Base-by-base conservation (phyloP, 2,329 filamentous ascomycete genomes). In the Colletotrichum sp. region DNA sequence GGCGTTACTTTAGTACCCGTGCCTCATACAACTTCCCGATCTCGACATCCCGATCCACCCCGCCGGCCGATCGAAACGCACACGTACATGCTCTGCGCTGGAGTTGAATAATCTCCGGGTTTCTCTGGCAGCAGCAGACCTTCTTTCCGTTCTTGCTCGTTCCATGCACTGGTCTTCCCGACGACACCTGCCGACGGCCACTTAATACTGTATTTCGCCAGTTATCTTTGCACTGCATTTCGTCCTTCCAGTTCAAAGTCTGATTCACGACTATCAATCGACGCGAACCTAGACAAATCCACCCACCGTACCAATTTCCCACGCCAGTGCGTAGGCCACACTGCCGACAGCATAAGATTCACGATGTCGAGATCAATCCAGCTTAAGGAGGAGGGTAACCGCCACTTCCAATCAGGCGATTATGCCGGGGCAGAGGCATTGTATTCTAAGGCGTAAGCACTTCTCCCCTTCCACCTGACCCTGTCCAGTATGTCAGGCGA, bases 361-460 rank as follows among this genome's bases (percentile, higher is more conserved):
- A 69, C 15, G 4, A 78, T 78, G 77, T 75, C 77, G n/a, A 85
- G 80, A 71, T 82, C 88, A 3, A 75, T 83, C 1, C 82, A 83
- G 36, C 84, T 91, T 77, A 92, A 91, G 81, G 88, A 89, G 49
- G 87, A 91, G 75, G 93, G 93, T 78, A 95, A 95, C 84, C 87
- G 86, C 68, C 89, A 89, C 81, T 96, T 94, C 84, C 89, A 91
- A 77, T 85, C 87, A 11, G 91, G 91, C 77, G 92, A 96, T 79
- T 96, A 90, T 81, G 83, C 86, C 7, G 88, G 86, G 29, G 95
- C 95, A 49, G 94, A 95, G 78, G 88, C 88, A 25, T 86, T 93
- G 74, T 96, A 96, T 84, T 93, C 93, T 6, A 91, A 94, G 84
- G 95, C 95, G 87, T 93, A 84, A 82, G 91, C 22, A 32, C 52